phyloP scores from a whole-genome alignment of 345 rosid species.

The Laguncularia racemosa region DNA sequence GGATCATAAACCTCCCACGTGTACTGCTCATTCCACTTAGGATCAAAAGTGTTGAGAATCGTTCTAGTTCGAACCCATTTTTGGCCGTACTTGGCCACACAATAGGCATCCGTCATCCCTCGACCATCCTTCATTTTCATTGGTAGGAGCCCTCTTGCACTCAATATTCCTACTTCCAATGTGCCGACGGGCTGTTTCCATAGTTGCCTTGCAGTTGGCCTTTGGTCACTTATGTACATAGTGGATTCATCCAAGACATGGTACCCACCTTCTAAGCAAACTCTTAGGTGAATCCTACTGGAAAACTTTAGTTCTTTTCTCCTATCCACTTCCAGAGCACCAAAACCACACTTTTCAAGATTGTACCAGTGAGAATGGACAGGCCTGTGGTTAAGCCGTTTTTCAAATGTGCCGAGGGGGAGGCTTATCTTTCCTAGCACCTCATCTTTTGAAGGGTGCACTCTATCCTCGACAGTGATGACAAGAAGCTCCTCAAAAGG shows the following conservation, averaged over 20 bases:
- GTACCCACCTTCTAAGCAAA: constrained; percentile 89
- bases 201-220: constrained; percentile 79
- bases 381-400: constrained; percentile 76
- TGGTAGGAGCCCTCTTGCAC: constrained; percentile 64
- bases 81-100: constrained; percentile 77
- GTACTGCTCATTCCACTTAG: constrained; percentile 79
- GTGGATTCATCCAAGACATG: constrained; percentile 93
- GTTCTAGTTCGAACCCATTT: constrained; percentile 90
- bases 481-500: constrained; percentile 82
- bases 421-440: constrained; percentile 54
- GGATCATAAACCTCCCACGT: constrained; percentile 93
- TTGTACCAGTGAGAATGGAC: constrained; percentile 86
- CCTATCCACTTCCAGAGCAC: constrained; percentile 62
- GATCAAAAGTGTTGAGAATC: constrained; percentile 43
- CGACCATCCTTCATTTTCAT: constrained; percentile 72
- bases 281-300: constrained; percentile 68
- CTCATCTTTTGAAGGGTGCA: constrained; percentile 59
- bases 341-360: constrained; percentile 74
- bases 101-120: constrained; percentile 66
- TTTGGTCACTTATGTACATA: constrained; percentile 75
- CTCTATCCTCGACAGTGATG: constrained; percentile 59
- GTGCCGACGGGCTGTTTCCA: constrained; percentile 81
- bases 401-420: constrained; percentile 51
- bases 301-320: constrained; percentile 77
- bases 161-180: constrained; percentile 66